Base-by-base conservation (phyloP, 352 stramenopile genomes). In the Phytophthora idaei region DNA sequence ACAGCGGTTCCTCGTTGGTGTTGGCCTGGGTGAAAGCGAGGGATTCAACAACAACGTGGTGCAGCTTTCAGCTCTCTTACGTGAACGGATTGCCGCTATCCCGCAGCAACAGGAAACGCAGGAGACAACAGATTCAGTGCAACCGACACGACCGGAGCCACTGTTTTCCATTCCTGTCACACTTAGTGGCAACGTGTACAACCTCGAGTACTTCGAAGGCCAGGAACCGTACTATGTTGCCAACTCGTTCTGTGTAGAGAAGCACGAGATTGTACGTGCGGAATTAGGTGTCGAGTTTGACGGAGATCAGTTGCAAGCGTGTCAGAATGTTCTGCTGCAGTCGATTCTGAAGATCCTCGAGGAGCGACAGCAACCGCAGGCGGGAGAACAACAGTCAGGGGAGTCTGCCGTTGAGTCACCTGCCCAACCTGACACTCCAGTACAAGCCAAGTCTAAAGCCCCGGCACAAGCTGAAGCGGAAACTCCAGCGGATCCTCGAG, bases 221-320 rank as follows among this genome's bases (percentile, higher is more conserved):
- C 77, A 94, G 41, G 78, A 93, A 49, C 79, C 78, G 0, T 71
- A 67, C 14, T 71, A 71, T 57, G 82, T 78, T 17, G 82, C 85
- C 25, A 90, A 90, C 39, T 74, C 67, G 12, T 93, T 94, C 54
- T 94, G 86, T 50, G 73, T 86, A 25, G 81, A 90, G 65, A 90
- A 90, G 67, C 69, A 90, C 56, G 77, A 90, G 62, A 63, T 78
- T 6, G 59, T 92, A 31, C 78, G 77, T 21, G 63, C 66, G 3
- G 77, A 90, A 60, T 28, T 87, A 21, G 82, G 78, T 10, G 36
- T 83, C 3, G 69, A 82, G 8, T 90, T 94, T 50, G 72, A 87
- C 44, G 77, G 73, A 41, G 67, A 90, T 21, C 74, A 92, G 54
- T 69, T 93, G 8, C 58, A 77, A 15, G 73, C 88, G 48, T 94